phyloP scores from a whole-genome alignment of 257 asterid genomes.

The Verbascum thapsus region DNA sequence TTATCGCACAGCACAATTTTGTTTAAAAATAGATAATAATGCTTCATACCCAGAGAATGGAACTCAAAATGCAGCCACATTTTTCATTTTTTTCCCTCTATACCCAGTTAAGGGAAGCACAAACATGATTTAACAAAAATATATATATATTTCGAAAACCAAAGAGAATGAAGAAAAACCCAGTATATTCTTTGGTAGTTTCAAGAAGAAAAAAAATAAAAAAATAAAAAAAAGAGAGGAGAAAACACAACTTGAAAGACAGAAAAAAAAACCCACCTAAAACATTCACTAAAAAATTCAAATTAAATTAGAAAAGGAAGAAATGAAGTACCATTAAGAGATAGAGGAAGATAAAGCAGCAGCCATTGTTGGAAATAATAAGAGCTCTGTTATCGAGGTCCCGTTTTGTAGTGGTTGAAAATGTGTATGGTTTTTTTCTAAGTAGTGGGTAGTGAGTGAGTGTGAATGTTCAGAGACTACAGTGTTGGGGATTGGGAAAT shows the following conservation, averaged over 20 bases:
- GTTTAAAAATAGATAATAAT: too few species aligned
- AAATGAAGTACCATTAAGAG: constrained; percentile 19
- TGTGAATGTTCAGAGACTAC: too few species aligned
- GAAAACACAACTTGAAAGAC: constrained; percentile 26
- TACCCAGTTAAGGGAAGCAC: constrained; percentile 8
- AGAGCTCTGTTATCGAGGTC: neutral
- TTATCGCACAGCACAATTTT: constrained; percentile 38
- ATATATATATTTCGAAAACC: constrained; percentile 6
- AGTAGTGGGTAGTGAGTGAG: constrained; percentile 1
- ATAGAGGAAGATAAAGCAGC: too few species aligned
- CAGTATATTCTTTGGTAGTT: constrained; percentile 31
- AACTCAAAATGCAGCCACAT: constrained; percentile 21
- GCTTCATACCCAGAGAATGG: too few species aligned
- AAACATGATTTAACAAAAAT: too few species aligned
- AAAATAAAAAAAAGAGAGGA: neutral
- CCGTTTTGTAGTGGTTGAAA: neutral
- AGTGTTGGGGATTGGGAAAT: neutral
- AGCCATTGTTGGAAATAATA: constrained; percentile 22
- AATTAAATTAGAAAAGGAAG: too few species aligned
- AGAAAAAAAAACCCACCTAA: too few species aligned
- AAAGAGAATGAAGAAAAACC: constrained; percentile 13
- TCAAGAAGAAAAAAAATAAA: constrained; percentile 46
- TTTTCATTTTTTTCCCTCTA: neutral
- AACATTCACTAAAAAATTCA: neutral
- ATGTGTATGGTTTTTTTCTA: neutral